Percentiles rank a stretch among this genome's conserved stretches.
These are phyloP conservation scores for Kernera saxatilis DNA, from an alignment of 345 rosid species.

Conservation along the genomic window DNA sequence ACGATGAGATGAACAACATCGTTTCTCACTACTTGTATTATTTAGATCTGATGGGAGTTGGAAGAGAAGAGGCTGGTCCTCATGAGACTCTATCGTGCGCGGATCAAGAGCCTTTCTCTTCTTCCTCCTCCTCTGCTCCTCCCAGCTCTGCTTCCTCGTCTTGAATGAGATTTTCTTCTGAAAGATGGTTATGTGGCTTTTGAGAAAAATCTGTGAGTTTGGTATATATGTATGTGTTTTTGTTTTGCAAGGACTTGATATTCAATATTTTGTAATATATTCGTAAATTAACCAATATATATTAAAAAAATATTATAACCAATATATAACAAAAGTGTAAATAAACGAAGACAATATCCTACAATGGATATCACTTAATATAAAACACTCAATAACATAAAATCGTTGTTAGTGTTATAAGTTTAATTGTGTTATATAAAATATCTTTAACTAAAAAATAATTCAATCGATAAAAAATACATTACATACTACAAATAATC, in stretches of 20 bases:
- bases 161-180: neutral
- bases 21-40: constrained; percentile 68
- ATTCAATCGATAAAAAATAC: too few species aligned
- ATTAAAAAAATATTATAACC: neutral
- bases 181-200: neutral
- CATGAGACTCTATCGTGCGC: constrained; percentile 67
- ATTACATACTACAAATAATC: too few species aligned
- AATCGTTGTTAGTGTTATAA: too few species aligned
- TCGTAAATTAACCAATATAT: neutral
- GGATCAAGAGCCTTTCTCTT: constrained; percentile 58
- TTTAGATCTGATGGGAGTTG: constrained; percentile 80
- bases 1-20: constrained; percentile 67
- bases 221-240: neutral
- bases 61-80: constrained; percentile 87
- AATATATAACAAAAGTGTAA: neutral
- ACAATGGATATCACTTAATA: too few species aligned
- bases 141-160: constrained; percentile 29
- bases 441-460: too few species aligned
- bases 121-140: constrained; percentile 37
- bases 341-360: neutral
- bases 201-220: neutral
- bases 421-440: too few species aligned
- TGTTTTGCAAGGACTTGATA: neutral
- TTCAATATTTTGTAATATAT: neutral
- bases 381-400: too few species aligned